phyloP scores from a whole-genome alignment of 129 eudicot species.

The Arctium lappa region DNA sequence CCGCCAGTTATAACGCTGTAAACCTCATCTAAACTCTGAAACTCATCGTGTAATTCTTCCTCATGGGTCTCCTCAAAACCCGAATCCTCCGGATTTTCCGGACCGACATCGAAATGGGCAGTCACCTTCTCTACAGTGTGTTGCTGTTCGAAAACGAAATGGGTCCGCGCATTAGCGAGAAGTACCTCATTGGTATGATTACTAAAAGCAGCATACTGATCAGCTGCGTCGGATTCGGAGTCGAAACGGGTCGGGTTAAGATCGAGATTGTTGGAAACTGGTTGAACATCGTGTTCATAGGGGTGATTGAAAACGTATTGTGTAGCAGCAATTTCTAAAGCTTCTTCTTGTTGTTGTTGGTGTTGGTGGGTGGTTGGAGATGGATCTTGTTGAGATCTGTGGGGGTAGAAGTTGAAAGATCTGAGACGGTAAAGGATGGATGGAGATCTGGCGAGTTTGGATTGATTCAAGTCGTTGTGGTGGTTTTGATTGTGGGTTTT shows the following conservation, averaged over 20 bases:
- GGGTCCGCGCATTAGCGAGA: slow-evolving; percentile 17
- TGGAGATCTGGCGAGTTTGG: slow-evolving; percentile 45
- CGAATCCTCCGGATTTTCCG: neutral
- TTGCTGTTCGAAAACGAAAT: slow-evolving; percentile 14
- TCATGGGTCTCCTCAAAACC: slow-evolving; percentile 4
- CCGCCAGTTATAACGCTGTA: slow-evolving; percentile 37
- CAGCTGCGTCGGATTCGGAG: neutral
- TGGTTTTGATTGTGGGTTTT: slow-evolving; percentile 3
- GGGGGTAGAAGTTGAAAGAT: slow-evolving; percentile 50
- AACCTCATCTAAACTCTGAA: slow-evolving; percentile 55
- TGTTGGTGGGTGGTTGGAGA: slow-evolving; percentile 1
- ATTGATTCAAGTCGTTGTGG: slow-evolving; percentile 14
- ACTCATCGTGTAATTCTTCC: slow-evolving; percentile 30
- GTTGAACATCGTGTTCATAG: slow-evolving; percentile 21
- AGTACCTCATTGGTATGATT: neutral
- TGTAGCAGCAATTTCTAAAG: slow-evolving; percentile 33
- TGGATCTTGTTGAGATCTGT: slow-evolving; percentile 32
- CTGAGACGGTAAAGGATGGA: slow-evolving; percentile 70
- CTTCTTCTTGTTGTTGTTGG: slow-evolving; percentile 25
- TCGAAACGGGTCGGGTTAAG: slow-evolving; percentile 17
- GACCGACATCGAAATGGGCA: slow-evolving; percentile 14
- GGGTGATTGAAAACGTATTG: slow-evolving; percentile 38
- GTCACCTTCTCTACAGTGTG: slow-evolving; percentile 17
- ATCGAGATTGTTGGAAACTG: neutral
- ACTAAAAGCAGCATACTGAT: neutral